Base-by-base conservation (phyloP, 371 early-diverging fungal genomes). In the Nematocida homosporus region DNA sequence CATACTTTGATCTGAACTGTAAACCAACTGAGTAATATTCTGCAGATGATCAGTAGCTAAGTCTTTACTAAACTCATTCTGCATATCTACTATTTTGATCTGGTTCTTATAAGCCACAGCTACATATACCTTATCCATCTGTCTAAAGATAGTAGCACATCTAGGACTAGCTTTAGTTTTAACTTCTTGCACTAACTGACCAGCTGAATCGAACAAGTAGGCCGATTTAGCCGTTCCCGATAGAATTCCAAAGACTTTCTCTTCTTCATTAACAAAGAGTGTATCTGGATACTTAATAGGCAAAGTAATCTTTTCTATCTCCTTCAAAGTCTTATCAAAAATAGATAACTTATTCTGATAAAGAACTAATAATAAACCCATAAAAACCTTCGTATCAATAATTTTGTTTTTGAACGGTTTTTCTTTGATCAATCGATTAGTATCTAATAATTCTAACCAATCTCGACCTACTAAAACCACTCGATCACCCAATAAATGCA, bases 21-120 rank as follows among this genome's bases (percentile, higher is more conserved):
- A 72, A 40, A 30, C 37, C 18, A 51, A 29, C 16, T 51, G 37
- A 13, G 10, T 10, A 23, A 72, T 61, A 18, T 25, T 27, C n/a
- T 10, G n/a, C 10, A 61, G 59, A 34, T 72, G 75, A n/a, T 72
- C 75, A 18, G 63, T 72, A 23, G 50, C 52, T 25, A 63, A 27
- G n/a, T 5, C 40, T 63, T 37, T 63, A 4, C 4, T 3, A 10
- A 40, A 5, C 29, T 38, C 59, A 6, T 10, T 8, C 16, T 27
- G 8, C 23, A 57, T 6, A 23, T 6, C 10, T 5, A 42, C 5
- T n/a, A 57, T 10, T 42, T 10, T 5, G 18, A 57, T 6, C 34
- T 10, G 10, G 30, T 38, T 38, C 59, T 57, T 57, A 13, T 35
- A 10, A 8, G 37, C 59, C 29, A 57, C 37, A 8, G 13, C 6